phyloP scores from a whole-genome alignment of 768 basidiomycete species.

The Phaeotremella skinneri region DNA sequence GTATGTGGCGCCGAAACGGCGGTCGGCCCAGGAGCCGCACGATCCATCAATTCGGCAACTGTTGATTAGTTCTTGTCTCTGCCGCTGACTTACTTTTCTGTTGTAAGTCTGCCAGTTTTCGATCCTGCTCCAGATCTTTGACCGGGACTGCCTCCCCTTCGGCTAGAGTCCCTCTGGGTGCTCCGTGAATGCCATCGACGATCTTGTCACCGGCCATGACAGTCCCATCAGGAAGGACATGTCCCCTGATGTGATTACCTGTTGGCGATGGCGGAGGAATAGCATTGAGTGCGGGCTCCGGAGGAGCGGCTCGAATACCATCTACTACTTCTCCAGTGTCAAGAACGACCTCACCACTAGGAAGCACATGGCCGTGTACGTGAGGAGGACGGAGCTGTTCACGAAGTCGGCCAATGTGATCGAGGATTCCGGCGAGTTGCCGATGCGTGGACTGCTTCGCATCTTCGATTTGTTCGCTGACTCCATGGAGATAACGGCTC shows the following conservation, averaged over 20 bases:
- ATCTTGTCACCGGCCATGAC: conserved; percentile 43
- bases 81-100: conserved; percentile 36
- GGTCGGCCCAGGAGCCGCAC: conserved; percentile 19
- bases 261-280: conserved; percentile 26
- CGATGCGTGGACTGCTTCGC: conserved; percentile 27
- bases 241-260: conserved; percentile 32
- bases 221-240: conserved; percentile 42
- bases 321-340: conserved; percentile 42
- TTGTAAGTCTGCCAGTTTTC: conserved; percentile 39
- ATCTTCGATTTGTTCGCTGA: conserved; percentile 45
- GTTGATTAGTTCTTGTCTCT: conserved; percentile 13
- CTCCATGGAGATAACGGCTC: conserved; percentile 46
- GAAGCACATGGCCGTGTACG: conserved; percentile 39
- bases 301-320: conserved; percentile 36
- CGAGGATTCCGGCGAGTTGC: conserved; percentile 45
- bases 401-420: conserved; percentile 43
- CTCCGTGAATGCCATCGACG: conserved; percentile 43
- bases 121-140: conserved; percentile 47
- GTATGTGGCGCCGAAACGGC: not conserved
- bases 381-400: conserved; percentile 44
- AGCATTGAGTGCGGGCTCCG: conserved; percentile 25
- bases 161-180: conserved; percentile 9
- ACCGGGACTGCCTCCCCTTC: not conserved
- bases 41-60: conserved; percentile 45
- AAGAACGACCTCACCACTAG: conserved; percentile 45